These are phyloP conservation scores for Silene coronaria DNA, from an alignment of 179 eudicot species.

Conservation along the genomic window DNA sequence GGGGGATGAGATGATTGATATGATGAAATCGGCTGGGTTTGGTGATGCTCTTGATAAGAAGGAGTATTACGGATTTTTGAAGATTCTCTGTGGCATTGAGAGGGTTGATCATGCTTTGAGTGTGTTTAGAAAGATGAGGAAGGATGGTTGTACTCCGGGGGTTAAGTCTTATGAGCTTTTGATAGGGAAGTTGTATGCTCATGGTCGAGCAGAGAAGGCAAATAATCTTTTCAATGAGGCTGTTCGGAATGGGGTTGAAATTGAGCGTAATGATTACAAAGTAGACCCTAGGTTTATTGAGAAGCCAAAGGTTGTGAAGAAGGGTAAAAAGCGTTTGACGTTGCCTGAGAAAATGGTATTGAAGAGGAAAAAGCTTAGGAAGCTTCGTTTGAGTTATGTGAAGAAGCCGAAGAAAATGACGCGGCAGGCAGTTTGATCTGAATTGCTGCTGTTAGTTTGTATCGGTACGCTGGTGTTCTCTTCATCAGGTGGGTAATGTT, in stretches of 20 bases:
- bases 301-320: slow-evolving; percentile 52
- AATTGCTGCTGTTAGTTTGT: neutral
- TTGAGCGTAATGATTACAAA: slow-evolving; percentile 58
- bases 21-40: slow-evolving; percentile 78
- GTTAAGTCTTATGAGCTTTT: slow-evolving; percentile 66
- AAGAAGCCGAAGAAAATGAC: slow-evolving; percentile 57
- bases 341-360: slow-evolving; percentile 82
- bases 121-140: slow-evolving; percentile 66
- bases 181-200: slow-evolving; percentile 64
- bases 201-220: slow-evolving; percentile 58
- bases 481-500: neutral
- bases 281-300: slow-evolving; percentile 63
- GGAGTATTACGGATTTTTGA: slow-evolving; percentile 62
- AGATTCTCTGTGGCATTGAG: slow-evolving; percentile 76
- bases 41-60: slow-evolving; percentile 57
- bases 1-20: slow-evolving; percentile 91
- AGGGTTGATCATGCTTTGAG: slow-evolving; percentile 77
- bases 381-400: slow-evolving; percentile 60
- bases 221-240: slow-evolving; percentile 69
- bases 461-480: no score
- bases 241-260: slow-evolving; percentile 36
- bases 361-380: slow-evolving; percentile 66
- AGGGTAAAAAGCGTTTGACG: slow-evolving; percentile 69
- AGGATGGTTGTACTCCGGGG: slow-evolving; percentile 64
- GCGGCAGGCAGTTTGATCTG: slow-evolving; percentile 37